Evolutionary conservation across 2,329 filamentous ascomycete genomes (phyloP), one percentile per base, ranked within the genome.

Genomic region (Calonectria hongkongensis): DNA sequence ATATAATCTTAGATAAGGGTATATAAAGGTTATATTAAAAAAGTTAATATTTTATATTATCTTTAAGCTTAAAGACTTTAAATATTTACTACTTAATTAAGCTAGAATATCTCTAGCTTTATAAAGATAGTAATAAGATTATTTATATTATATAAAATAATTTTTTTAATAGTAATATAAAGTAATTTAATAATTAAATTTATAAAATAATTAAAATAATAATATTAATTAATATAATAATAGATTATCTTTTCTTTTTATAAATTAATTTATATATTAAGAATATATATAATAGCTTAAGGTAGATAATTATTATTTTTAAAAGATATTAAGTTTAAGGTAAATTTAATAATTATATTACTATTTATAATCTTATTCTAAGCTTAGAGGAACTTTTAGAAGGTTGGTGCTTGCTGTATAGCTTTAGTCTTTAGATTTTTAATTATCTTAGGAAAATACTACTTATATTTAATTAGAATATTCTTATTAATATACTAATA

Each of bases 401-500:
- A 50, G 47, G 8, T 15, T 13, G 8, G 13, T n/a, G n/a, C 47
- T 4, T 15, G 8, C 6, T 27, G 1, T 10, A 50, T 27, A 50
- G 12, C 6, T 21, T 13, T 27, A 50, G 13, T 25, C 4, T 27
- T 21, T 12, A 13, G 2, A 50, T 50, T 21, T 2, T 27, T 21
- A 9, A n/a, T 58, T 16, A 16, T 30, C 30, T 58, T 58, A 27
- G 9, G 16, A 25, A 62, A 62, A 43, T 41, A 43, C 2, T 43
- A 10, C 36, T 43, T 62, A 5, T 4, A 27, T 12, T 62, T 27
- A 9, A 36, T n/a, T 15, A 62, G n/a, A 13, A 62, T 16, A 28
- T 62, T 62, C 21, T 25, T 62, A 62, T 62, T 62, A 43, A 62
- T 21, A 43, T 62, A 21, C 56, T 21, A 62, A 27, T 12, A 21